Conservation (phyloP, 2,329 filamentous ascomycete genomes). For the Mycosphaerella sp. region DNA sequence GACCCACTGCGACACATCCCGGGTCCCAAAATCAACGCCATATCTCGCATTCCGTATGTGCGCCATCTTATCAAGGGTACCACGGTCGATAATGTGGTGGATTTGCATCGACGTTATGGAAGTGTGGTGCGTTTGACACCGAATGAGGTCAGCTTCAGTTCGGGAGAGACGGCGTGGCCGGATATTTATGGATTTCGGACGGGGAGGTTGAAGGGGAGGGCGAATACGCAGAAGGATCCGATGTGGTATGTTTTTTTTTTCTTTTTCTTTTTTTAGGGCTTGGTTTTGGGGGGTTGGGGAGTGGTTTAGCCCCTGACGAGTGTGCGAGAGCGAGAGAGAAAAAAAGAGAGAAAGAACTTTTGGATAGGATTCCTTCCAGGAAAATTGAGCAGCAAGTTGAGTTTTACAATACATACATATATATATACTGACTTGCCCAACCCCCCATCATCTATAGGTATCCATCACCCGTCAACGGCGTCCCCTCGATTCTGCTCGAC, state of each 20-base stretch:
- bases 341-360: too few relatives aligned
- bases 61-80: constrained; percentile 23
- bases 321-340: too few relatives aligned
- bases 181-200: constrained; percentile 39
- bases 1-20: constrained; percentile 41
- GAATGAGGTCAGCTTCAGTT: constrained; percentile 40
- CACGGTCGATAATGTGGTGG: constrained; percentile 38
- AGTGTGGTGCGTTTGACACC: constrained; percentile 40
- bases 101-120: constrained; percentile 38
- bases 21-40: constrained; percentile 35
- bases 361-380: too few relatives aligned
- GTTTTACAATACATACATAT: too few relatives aligned
- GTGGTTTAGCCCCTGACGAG: too few relatives aligned
- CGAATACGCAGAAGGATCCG: constrained; percentile 34
- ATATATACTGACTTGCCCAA: not conserved
- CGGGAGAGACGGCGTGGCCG: constrained; percentile 39
- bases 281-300: too few relatives aligned
- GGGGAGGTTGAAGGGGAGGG: constrained; percentile 33
- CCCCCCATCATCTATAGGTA: constrained; percentile 14
- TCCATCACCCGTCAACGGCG: constrained; percentile 29
- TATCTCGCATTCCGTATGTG: constrained; percentile 24
- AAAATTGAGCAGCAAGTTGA: too few relatives aligned
- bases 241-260: constrained; percentile 22
- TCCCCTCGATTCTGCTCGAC: constrained; percentile 29
- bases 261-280: too few relatives aligned